A percentile compares a stretch with the other conserved stretches of the same genome.
Conservation (phyloP, 2,329 filamentous ascomycete genomes). For the Neopestalotiopsis sp. region DNA sequence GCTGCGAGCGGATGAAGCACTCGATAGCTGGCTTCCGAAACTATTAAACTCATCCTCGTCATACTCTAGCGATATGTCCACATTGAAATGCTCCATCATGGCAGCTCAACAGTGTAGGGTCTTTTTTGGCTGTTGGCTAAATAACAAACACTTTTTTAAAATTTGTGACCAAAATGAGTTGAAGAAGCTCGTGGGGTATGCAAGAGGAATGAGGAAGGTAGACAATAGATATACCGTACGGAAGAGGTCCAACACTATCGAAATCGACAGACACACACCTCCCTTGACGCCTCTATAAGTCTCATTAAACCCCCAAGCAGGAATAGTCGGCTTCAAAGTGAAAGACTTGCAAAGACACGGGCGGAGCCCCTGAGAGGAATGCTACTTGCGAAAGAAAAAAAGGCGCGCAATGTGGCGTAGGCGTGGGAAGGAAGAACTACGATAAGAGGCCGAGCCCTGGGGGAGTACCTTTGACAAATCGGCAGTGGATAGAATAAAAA, state of each 20-base stretch:
- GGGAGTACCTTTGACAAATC: background rate
- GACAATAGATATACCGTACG: conserved; percentile 16
- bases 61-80: conserved; percentile 41
- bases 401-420: background rate
- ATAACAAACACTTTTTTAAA: background rate
- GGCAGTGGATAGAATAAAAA: background rate
- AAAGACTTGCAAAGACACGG: background rate
- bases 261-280: conserved; percentile 4
- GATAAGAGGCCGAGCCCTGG: background rate
- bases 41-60: conserved; percentile 27
- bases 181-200: conserved; percentile 17
- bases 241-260: background rate
- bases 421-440: background rate
- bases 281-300: conserved; percentile 7
- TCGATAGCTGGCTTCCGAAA: conserved; percentile 28
- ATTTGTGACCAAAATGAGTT: background rate
- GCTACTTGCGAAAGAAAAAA: conserved; percentile 4
- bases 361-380: conserved; percentile 11
- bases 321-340: conserved; percentile 1
- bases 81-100: conserved; percentile 15
- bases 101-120: conserved; percentile 23
- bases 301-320: conserved; percentile 5
- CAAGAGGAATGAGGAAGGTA: conserved; percentile 23
- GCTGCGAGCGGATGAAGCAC: conserved; percentile 32
- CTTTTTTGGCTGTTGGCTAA: background rate